phyloP scores from a whole-genome alignment of 148 eudicot genomes.

The Rhododendron ovatum region DNA sequence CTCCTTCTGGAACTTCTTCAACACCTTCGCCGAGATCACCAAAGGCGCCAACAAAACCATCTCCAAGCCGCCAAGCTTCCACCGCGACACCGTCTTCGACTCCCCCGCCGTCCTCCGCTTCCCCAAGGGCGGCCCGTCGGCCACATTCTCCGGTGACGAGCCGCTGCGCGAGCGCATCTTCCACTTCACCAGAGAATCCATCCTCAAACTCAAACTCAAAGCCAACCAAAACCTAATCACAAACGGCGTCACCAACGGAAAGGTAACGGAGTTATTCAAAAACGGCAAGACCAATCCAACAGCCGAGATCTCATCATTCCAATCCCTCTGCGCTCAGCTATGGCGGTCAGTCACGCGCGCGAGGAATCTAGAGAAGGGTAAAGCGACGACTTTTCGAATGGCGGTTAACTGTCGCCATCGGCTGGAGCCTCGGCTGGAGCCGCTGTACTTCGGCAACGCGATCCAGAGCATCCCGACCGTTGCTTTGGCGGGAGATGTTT shows the following conservation, averaged over 20 bases:
- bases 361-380: constrained; percentile 23
- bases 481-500: constrained; percentile 38
- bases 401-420: constrained; percentile 52
- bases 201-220: constrained; percentile 36
- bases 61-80: constrained; percentile 31
- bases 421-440: constrained; percentile 46
- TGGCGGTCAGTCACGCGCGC: constrained; percentile 73
- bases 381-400: constrained; percentile 54
- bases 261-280: constrained; percentile 11
- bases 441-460: constrained; percentile 59
- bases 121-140: constrained; percentile 47
- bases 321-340: constrained; percentile 52
- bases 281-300: constrained; percentile 10
- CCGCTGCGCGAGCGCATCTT: constrained; percentile 59
- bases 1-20: constrained; percentile 70
- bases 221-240: constrained; percentile 28
- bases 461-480: constrained; percentile 50
- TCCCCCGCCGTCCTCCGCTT: constrained; percentile 41
- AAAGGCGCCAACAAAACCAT: constrained; percentile 16
- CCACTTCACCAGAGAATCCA: constrained; percentile 48
- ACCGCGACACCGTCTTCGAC: constrained; percentile 36
- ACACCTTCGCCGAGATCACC: constrained; percentile 43
- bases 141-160: constrained; percentile 42
- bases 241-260: constrained; percentile 15
- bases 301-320: constrained; percentile 59